These are phyloP conservation scores for Komagataella pastoris DNA, from an alignment of 805 yeast species.

Conservation along the genomic window DNA sequence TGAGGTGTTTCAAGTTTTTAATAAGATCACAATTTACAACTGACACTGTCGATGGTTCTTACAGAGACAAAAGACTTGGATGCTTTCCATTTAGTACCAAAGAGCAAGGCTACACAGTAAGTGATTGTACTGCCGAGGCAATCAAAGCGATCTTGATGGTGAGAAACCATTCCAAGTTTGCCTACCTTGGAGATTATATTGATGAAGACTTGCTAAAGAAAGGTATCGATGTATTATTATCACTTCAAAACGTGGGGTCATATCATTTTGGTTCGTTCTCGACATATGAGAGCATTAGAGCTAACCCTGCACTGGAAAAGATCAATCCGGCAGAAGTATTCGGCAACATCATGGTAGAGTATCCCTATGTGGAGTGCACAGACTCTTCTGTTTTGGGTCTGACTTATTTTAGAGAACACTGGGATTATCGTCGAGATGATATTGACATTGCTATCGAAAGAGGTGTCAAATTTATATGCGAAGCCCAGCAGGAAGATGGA, in stretches of 20 bases:
- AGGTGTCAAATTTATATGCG: conserved; percentile 62
- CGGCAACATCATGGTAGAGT: conserved; percentile 97
- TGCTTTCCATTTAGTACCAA: conserved; percentile 97
- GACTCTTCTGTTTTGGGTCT: conserved; percentile 90
- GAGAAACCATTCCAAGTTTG: conserved; percentile 42
- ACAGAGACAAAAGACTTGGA: conserved; percentile 73
- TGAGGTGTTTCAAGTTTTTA: conserved; percentile 57
- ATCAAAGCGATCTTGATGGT: conserved; percentile 91
- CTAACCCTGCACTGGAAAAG: conserved; percentile 61
- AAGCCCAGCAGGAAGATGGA: conserved; percentile 67
- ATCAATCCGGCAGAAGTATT: conserved; percentile 96
- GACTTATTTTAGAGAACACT: conserved; percentile 57
- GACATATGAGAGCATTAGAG: conserved; percentile 77
- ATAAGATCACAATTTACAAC: conserved; percentile 76
- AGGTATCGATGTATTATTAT: conserved; percentile 66
- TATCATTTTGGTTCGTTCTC: conserved; percentile 89
- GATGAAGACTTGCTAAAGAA: conserved; percentile 38
- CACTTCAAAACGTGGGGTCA: conserved; percentile 65
- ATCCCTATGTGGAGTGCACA: conserved; percentile 96
- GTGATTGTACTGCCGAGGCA: conserved; percentile 96
- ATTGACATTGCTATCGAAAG: conserved; percentile 56
- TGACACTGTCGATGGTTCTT: conserved; percentile 66
- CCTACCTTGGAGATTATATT: conserved; percentile 25
- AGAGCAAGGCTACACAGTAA: conserved; percentile 90
- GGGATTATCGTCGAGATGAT: conserved; percentile 51